Base-by-base conservation (phyloP, 306 rosid species). In the Pyrus betulifolia region DNA sequence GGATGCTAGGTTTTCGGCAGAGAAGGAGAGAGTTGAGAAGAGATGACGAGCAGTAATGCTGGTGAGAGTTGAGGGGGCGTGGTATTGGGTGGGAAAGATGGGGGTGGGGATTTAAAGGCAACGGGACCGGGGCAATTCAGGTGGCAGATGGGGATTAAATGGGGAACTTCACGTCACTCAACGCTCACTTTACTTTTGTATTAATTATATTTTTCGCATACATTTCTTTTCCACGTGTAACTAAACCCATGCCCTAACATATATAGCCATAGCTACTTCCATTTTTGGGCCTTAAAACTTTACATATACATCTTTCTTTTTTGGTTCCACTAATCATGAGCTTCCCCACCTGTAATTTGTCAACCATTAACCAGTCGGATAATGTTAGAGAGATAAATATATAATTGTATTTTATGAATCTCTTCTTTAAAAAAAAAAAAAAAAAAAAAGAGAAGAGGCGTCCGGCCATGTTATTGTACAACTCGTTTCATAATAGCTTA, bases 91-190 rank as follows among this genome's bases (percentile, higher is more conserved):
- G 74, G 28, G 78, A 40, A 51, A 38, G 64, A 72, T 81, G 83
- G 55, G 71, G 82, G 71, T 83, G 78, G 87, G 81, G 82, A 85
- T 51, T 80, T 90, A 90, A 94, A 93, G 90, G 87, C 76, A 66
- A 79, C 79, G 82, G 94, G 93, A 13, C 90, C 86, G 52, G 64
- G 58, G 70, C 79, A 76, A 79, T 86, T 78, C 83, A 81, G 87
- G 77, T 33, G 96, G 96, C 91, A 92, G 97, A 90, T 92, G 93
- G 30, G 33, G 86, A 86, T 40, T 95, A 40, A 95, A 90, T 95
- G 97, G 76, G 62, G 45, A 31, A 61, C 87, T 85, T 76, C 95
- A 87, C 91, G 90, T 87, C 97, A 87, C 89, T 85, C 97, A 92
- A 95, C 99, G 99, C 93, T 79, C 97, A 84, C 55, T 49, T 82